phyloP scores from a whole-genome alignment of 805 yeast genomes.

The Pichia californica region DNA sequence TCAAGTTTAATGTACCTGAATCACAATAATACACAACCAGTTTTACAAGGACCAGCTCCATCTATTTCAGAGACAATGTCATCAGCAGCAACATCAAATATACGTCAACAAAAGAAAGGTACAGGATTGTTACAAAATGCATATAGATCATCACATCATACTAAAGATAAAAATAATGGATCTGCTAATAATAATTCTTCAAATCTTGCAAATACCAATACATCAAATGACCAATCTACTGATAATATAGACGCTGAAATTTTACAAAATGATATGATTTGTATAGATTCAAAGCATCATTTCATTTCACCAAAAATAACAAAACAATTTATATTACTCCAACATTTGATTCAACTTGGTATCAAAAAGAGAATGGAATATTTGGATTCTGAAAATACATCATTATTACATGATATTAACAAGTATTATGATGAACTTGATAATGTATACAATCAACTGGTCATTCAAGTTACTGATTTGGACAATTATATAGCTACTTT shows the following conservation, averaged over 20 bases:
- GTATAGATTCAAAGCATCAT: slow-evolving; percentile 2
- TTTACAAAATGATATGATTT: neutral
- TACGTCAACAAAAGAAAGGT: neutral
- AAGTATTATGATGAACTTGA: slow-evolving; percentile 23
- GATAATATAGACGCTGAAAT: neutral
- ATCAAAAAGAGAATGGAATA: slow-evolving; percentile 19
- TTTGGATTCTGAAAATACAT: slow-evolving; percentile 25
- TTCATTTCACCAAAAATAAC: slow-evolving; percentile 12
- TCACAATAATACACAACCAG: neutral
- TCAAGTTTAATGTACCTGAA: neutral
- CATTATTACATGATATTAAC: slow-evolving; percentile 25
- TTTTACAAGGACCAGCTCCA: neutral
- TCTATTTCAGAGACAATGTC: neutral
- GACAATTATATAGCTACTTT: slow-evolving; percentile 25
- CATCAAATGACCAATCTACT: neutral
- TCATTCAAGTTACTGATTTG: slow-evolving; percentile 22
- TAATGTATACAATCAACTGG: slow-evolving; percentile 24
- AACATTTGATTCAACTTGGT: slow-evolving; percentile 20
- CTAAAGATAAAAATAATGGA: neutral
- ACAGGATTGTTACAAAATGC: slow-evolving; percentile 7
- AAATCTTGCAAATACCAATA: neutral
- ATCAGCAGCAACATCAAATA: neutral
- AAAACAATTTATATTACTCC: slow-evolving; percentile 24
- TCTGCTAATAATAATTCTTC: neutral
- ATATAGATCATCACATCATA: slow-evolving; percentile 5